Percentiles rank a stretch among this genome's conserved stretches.
These are phyloP conservation scores for Eimeria tenella DNA, from an alignment of 169 alveolate genomes.

Conservation along the genomic window DNA sequence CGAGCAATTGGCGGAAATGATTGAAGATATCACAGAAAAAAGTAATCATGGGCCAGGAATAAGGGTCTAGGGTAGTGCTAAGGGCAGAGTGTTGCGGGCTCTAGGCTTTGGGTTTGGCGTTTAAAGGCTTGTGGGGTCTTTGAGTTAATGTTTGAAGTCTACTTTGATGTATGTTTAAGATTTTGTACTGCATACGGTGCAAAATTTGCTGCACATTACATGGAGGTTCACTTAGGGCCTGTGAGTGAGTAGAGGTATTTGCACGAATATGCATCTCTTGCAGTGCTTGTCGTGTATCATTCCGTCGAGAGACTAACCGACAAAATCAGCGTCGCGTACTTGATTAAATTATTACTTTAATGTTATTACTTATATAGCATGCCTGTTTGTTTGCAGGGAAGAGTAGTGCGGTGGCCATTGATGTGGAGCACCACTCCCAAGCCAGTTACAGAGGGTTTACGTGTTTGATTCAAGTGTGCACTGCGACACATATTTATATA, in stretches of 20 bases:
- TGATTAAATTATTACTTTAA: neutral
- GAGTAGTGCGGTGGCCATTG: conserved; percentile 88
- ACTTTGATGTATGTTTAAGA: neutral
- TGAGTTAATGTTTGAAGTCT: no score
- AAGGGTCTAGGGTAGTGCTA: no score
- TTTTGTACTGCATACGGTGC: neutral
- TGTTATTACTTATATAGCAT: neutral
- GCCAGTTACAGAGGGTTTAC: conserved; percentile 93
- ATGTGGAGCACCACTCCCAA: conserved; percentile 91
- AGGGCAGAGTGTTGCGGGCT: no score
- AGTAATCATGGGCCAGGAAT: neutral
- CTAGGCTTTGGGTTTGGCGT: no score
- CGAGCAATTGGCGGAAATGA: neutral
- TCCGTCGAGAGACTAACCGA: neutral
- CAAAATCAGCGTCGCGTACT: neutral
- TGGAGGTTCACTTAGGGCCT: no score
- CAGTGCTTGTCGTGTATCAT: neutral
- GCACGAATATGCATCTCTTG: neutral
- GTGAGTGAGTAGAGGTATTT: no score
- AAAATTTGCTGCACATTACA: no score
- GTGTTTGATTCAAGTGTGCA: conserved; percentile 92
- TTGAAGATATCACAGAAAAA: neutral
- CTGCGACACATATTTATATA: conserved; percentile 88
- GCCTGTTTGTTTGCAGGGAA: neutral
- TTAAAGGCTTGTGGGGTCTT: no score